These are phyloP conservation scores for Tetracentron sinense DNA, from an alignment of 164 flowering plant species.

Conservation along the genomic window DNA sequence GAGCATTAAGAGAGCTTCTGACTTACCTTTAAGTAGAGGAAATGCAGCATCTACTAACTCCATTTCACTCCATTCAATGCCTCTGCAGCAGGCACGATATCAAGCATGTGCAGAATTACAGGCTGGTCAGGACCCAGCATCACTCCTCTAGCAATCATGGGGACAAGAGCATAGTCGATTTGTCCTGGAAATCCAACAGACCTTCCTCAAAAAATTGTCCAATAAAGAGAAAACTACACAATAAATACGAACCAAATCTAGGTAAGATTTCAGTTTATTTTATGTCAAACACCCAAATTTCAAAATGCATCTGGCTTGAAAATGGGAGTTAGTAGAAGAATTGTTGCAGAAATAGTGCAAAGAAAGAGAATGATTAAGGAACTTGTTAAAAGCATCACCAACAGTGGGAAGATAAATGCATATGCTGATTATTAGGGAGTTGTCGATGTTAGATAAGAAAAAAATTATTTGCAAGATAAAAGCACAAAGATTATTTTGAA, in stretches of 20 bases:
- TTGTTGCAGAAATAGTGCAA: neutral
- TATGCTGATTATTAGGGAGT: neutral
- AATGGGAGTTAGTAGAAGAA: neutral
- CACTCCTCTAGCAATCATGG: constrained; percentile 96
- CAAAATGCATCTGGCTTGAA: neutral
- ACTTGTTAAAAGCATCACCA: neutral
- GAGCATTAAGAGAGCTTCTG: neutral
- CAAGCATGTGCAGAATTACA: constrained; percentile 94
- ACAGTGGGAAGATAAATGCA: neutral
- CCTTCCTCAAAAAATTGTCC: neutral
- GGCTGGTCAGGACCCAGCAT: constrained; percentile 94
- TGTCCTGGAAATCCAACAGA: constrained; percentile 55
- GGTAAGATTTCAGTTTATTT: neutral
- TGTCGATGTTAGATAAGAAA: neutral
- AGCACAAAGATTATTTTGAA: too few relatives aligned
- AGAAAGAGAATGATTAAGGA: neutral
- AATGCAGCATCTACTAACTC: constrained; percentile 97
- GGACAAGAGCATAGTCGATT: constrained; percentile 97
- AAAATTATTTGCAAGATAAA: too few relatives aligned
- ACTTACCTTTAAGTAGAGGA: constrained; percentile 88
- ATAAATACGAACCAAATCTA: neutral
- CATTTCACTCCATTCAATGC: constrained; percentile 92
- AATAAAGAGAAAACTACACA: neutral
- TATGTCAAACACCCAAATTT: neutral
- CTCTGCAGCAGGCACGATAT: constrained; percentile 90